Evolutionary conservation across 495 filamentous ascomycete species (phyloP).

Genomic region (Cladorrhinum samala): DNA sequence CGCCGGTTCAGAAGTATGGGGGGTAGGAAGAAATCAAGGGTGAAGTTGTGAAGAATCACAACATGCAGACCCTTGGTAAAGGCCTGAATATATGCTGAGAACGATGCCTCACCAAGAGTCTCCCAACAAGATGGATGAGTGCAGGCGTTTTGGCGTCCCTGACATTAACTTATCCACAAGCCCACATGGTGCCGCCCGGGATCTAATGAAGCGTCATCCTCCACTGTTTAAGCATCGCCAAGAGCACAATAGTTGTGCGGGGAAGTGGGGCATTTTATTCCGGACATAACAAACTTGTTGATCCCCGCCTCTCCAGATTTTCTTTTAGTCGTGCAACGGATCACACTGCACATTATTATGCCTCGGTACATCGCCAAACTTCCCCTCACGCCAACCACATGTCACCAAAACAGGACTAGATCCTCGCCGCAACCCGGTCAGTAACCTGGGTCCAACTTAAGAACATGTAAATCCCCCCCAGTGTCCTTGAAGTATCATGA

Average conservation of each 20-base stretch:
- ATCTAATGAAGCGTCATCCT: background rate
- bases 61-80: no score
- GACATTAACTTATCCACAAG: no score
- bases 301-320: background rate
- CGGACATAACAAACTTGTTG: background rate
- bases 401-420: slow-evolving; percentile 1
- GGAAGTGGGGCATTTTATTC: background rate
- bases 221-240: background rate
- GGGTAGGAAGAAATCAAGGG: no score
- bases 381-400: slow-evolving; percentile 7
- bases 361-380: slow-evolving; percentile 9
- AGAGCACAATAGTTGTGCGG: background rate
- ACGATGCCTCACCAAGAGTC: no score
- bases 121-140: no score
- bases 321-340: background rate
- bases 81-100: no score
- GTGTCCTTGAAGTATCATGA: background rate
- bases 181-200: background rate
- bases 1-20: no score
- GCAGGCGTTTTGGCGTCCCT: no score
- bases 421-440: background rate
- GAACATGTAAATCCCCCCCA: background rate
- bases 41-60: no score
- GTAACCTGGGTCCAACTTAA: background rate
- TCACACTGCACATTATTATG: background rate